Evolutionary conservation across 106 monocot species (phyloP).

Genomic region (Amphibolis antarctica): DNA sequence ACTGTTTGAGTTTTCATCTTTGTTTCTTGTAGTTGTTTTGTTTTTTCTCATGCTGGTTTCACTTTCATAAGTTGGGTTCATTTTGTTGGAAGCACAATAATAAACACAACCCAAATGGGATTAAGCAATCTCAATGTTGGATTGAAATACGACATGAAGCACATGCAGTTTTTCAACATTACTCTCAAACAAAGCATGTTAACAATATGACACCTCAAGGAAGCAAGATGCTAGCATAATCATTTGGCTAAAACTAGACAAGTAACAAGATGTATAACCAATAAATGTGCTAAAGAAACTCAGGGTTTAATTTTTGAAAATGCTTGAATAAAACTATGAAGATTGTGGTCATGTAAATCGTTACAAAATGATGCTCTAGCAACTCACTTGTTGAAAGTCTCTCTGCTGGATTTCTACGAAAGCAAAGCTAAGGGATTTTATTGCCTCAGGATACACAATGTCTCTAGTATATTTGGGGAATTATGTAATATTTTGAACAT

Average conservation of each 20-base stretch:
- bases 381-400: conserved; percentile 57
- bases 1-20: too few species aligned
- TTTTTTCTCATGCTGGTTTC: too few species aligned
- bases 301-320: conserved; percentile 48
- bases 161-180: not conserved
- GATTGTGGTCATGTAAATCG: conserved; percentile 32
- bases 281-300: conserved; percentile 3
- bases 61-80: too few species aligned
- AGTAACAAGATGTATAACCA: not conserved
- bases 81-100: conserved; percentile 8
- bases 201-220: not conserved
- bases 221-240: conserved; percentile 24
- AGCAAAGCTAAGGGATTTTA: conserved; percentile 55
- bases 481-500: conserved; percentile 80
- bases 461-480: conserved; percentile 56
- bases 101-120: too few species aligned
- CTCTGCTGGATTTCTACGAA: conserved; percentile 68
- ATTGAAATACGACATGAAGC: not conserved
- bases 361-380: conserved; percentile 73
- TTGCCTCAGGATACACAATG: conserved; percentile 78
- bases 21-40: too few species aligned
- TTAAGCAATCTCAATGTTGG: too few species aligned
- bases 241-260: conserved; percentile 8
- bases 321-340: conserved; percentile 42
- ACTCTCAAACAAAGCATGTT: not conserved